phyloP scores from a whole-genome alignment of 192 early-diverging fungal genomes.

The Coemansia sp. region DNA sequence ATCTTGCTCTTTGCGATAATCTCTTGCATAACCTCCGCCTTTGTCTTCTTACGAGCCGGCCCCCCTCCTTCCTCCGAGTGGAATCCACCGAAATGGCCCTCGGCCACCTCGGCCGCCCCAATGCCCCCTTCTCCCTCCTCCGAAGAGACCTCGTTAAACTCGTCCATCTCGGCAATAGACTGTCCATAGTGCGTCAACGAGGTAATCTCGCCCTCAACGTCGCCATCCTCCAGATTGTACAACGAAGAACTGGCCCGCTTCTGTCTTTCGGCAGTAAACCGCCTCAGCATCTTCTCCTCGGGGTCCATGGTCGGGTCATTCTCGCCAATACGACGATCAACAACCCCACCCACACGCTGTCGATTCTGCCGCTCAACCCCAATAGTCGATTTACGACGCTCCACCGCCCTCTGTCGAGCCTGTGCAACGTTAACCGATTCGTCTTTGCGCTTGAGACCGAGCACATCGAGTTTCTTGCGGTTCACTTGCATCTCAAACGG shows the following conservation, averaged over 20 bases:
- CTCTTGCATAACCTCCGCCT: conserved; percentile 96
- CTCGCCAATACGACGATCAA: conserved; percentile 96
- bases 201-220: conserved; percentile 56
- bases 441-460: conserved; percentile 82
- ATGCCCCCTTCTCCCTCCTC: conserved; percentile 62
- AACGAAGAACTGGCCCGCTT: conserved; percentile 41
- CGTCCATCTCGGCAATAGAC: conserved; percentile 79
- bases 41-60: conserved; percentile 67
- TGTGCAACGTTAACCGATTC: conserved; percentile 75
- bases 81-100: conserved; percentile 89
- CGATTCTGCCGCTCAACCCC: conserved; percentile 71
- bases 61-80: conserved; percentile 53
- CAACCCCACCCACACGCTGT: conserved; percentile 68
- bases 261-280: conserved; percentile 87
- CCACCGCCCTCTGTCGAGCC: conserved; percentile 77
- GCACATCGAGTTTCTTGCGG: conserved; percentile 75
- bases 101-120: conserved; percentile 66
- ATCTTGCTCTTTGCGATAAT: conserved; percentile 96
- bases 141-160: conserved; percentile 74
- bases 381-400: conserved; percentile 85
- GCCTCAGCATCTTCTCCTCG: conserved; percentile 94
- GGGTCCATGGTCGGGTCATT: conserved; percentile 78
- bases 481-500: conserved; percentile 90
- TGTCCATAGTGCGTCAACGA: conserved; percentile 94
- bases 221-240: conserved; percentile 82